Base-by-base conservation (phyloP, 257 asterid genomes). In the Solanum phureja region DNA sequence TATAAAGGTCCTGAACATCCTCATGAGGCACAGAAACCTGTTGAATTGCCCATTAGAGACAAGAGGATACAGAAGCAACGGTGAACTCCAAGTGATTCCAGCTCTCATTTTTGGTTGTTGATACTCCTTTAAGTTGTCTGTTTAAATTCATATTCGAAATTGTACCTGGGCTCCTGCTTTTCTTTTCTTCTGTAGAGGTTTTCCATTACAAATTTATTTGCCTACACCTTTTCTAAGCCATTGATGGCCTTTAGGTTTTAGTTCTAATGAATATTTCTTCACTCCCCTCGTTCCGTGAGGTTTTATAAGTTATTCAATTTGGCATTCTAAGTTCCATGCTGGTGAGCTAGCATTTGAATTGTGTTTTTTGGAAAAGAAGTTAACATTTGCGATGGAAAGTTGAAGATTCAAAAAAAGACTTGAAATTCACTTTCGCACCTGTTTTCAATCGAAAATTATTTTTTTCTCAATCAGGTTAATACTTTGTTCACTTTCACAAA, bases 1-100 rank as follows among this genome's bases (percentile, higher is more conserved):
- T 97, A 95, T 87, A 89, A 93, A 10, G 98, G 99, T 86, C 95
- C 98, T n/a, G 91, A 89, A 76, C 99, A 97, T 91, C 99, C 99
- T 72, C 99, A 97, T 7, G 98, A 94, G 90, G 99, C 99, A 56
- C 99, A 97, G 74, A 86, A 94, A 89, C 99, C 98, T 7, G 3
- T 44, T 1, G 98, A 95, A 68, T 91, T 97, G 91, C 99, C 99
- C 71, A 91, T 97, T 46, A 91, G 96, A 89, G 99, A 97, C 96
- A 94, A 93, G 92, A 93, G 99, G 95, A 97, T 95, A 87, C 91
- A 88, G 81, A 93, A 91, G 29, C 85, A 81, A 24, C 68, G 85
- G 19, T 81, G 85, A 81, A 46, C 85, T 46, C 69, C 42, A 18
- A 16, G 16, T 14, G n/a, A 18, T 81, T 35, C 68, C 37, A 27